A percentile compares a stretch with the other conserved stretches of the same genome.
Conservation (phyloP, 257 asterid genomes). For the Echium plantagineum region DNA sequence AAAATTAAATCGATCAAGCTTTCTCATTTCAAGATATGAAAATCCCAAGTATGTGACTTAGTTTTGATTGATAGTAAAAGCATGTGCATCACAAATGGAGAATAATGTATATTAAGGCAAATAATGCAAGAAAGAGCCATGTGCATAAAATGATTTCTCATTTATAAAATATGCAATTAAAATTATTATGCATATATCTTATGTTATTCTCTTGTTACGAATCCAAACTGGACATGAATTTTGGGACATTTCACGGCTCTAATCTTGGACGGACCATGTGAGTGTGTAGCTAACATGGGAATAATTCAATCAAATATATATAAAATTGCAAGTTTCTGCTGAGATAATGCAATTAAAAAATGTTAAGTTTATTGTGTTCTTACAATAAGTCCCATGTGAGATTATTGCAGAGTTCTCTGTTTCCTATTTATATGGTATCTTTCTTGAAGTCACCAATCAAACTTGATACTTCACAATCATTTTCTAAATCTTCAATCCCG, state of each 20-base stretch:
- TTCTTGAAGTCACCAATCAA: constrained; percentile 8
- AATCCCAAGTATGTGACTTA: too few relatives aligned
- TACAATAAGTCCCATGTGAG: constrained; percentile 32
- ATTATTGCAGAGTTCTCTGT: constrained; percentile 10
- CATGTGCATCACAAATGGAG: constrained; percentile 26
- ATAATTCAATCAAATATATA: constrained; percentile 16
- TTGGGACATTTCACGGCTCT: constrained; percentile 7
- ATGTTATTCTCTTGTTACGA: too few relatives aligned
- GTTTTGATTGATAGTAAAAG: constrained; percentile 11
- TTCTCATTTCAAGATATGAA: too few relatives aligned
- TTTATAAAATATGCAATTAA: too few relatives aligned
- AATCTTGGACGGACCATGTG: constrained; percentile 22
- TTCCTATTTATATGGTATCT: constrained; percentile 13
- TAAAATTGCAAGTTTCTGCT: constrained; percentile 13
- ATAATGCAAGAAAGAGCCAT: constrained; percentile 30
- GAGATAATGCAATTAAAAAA: not conserved
- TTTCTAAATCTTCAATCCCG: constrained; percentile 1
- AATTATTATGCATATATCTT: too few relatives aligned
- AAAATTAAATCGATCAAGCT: too few relatives aligned
- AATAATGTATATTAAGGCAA: constrained; percentile 9
- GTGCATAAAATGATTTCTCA: constrained; percentile 14
- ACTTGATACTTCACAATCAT: constrained; percentile 2
- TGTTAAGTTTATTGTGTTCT: constrained; percentile 3
- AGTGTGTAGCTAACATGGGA: constrained; percentile 22
- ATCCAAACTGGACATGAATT: constrained; percentile 7